Conservation (phyloP, 2,329 filamentous ascomycete genomes). For the Colletotrichum sp. region DNA sequence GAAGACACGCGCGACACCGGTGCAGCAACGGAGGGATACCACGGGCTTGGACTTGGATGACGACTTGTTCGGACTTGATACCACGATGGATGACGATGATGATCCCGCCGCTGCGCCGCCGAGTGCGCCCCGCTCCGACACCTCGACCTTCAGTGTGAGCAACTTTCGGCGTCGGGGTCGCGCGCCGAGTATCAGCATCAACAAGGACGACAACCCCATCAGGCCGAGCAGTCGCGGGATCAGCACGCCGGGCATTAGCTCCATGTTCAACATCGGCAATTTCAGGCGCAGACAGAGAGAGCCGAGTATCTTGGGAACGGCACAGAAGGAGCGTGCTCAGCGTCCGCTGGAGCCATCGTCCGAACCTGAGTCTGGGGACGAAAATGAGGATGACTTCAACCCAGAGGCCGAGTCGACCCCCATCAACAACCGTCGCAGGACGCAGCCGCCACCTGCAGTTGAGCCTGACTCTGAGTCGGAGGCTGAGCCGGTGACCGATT, state of each 20-base stretch:
- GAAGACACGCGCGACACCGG: slow-evolving; percentile 37
- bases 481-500: slow-evolving; percentile 7
- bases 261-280: slow-evolving; percentile 59
- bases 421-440: slow-evolving; percentile 52
- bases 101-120: slow-evolving; percentile 37
- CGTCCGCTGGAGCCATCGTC: slow-evolving; percentile 25
- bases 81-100: slow-evolving; percentile 44
- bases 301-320: slow-evolving; percentile 65
- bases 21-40: slow-evolving; percentile 41
- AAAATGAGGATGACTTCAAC: slow-evolving; percentile 48
- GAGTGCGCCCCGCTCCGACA: slow-evolving; percentile 43
- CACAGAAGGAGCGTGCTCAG: slow-evolving; percentile 42
- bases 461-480: slow-evolving; percentile 23
- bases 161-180: slow-evolving; percentile 48
- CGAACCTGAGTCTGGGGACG: slow-evolving; percentile 25
- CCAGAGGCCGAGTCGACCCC: slow-evolving; percentile 75
- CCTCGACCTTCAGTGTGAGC: slow-evolving; percentile 51
- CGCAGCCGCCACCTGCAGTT: slow-evolving; percentile 28
- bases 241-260: slow-evolving; percentile 53
- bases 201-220: slow-evolving; percentile 56
- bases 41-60: slow-evolving; percentile 56
- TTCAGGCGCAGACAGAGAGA: slow-evolving; percentile 64
- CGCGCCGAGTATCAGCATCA: slow-evolving; percentile 53
- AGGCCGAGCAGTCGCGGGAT: slow-evolving; percentile 57
- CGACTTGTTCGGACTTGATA: slow-evolving; percentile 47